phyloP scores from a whole-genome alignment of 768 basidiomycete genomes.

The Mycena capillaripes region DNA sequence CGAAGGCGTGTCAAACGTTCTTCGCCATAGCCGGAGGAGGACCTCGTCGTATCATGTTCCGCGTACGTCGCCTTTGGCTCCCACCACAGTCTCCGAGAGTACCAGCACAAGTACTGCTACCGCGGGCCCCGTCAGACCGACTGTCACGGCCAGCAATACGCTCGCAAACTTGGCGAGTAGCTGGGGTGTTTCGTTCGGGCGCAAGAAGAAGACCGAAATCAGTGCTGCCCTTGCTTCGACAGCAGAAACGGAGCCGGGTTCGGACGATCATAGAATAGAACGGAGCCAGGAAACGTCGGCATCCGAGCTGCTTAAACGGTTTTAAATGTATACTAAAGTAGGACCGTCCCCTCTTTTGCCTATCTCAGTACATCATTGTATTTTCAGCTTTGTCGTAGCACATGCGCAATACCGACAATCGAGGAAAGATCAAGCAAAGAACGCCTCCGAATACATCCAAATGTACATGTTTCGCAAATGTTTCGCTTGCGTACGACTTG shows the following conservation, averaged over 20 bases:
- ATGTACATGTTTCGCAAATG: neutral
- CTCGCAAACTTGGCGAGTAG: slow-evolving; percentile 72
- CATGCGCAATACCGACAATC: neutral
- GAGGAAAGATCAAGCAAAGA: neutral
- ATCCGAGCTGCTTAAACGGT: slow-evolving; percentile 56
- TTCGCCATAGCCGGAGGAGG: slow-evolving; percentile 60
- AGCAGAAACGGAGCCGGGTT: slow-evolving; percentile 37
- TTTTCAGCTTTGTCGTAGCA: neutral
- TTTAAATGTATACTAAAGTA: slow-evolving; percentile 39
- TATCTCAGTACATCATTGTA: no score
- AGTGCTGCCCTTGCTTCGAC: slow-evolving; percentile 43
- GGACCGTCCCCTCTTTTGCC: neutral
- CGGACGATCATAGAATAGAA: slow-evolving; percentile 40
- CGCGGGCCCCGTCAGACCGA: slow-evolving; percentile 45
- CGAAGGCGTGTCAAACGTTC: slow-evolving; percentile 68
- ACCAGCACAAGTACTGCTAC: slow-evolving; percentile 43
- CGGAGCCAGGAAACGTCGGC: slow-evolving; percentile 46
- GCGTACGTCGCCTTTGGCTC: slow-evolving; percentile 61
- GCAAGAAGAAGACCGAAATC: slow-evolving; percentile 60
- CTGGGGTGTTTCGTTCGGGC: slow-evolving; percentile 76
- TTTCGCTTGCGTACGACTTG: no score
- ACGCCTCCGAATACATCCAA: no score
- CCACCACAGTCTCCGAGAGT: slow-evolving; percentile 42
- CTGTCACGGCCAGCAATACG: slow-evolving; percentile 62
- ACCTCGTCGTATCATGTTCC: slow-evolving; percentile 74